Evolutionary conservation across 2,329 filamentous ascomycete genomes (phyloP), one percentile per base, ranked within the genome.

Genomic region (Zopfia rhizophila): DNA sequence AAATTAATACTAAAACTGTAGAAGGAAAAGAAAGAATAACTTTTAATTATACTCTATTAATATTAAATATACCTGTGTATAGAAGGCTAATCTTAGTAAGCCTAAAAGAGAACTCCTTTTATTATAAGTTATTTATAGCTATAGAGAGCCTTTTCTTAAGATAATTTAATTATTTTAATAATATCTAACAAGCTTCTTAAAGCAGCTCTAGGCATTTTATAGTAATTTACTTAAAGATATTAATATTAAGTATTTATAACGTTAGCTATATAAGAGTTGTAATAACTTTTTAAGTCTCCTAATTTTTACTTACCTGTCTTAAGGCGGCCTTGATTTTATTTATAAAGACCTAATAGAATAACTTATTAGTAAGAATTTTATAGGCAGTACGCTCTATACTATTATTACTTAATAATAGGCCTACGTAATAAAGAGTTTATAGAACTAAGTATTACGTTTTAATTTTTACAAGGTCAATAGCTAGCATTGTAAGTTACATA

Each of bases 371-470:
- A 1, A 79, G 52, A 24, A 72, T 57, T 2, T 27, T 10, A 52
- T 82, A 79, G 0, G 57, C 51, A 7, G 61, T 53, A 13, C 79
- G 61, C 8, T 58, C 45, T 4, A 61, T 41, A 3, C 14, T 18
- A 4, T 29, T 10, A 1, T 27, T 46, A 0, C 54, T 27, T 24
- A 38, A 44, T 7, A 46, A 29, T 2, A 73, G 70, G 0, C 83
- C 79, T 2, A 72, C 72, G 61, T 84, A 77, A 49, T 75, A 72
- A 7, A 75, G 69, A 0, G 74, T 68, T 50, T 87, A 83, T 2
- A 75, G 56, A 1, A 85, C 38, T 0, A 85, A 57, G 2, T 77
- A 51, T 5, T 66, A 66, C 0, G 80, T 79, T 29, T 82, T 78
- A 0, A 68, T 46, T 29, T 78, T 78, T 7, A 76, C 78, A 24